A percentile compares a stretch with the other conserved stretches of the same genome.
Conservation (phyloP, 768 basidiomycete genomes). For the Kwoniella sp. region DNA sequence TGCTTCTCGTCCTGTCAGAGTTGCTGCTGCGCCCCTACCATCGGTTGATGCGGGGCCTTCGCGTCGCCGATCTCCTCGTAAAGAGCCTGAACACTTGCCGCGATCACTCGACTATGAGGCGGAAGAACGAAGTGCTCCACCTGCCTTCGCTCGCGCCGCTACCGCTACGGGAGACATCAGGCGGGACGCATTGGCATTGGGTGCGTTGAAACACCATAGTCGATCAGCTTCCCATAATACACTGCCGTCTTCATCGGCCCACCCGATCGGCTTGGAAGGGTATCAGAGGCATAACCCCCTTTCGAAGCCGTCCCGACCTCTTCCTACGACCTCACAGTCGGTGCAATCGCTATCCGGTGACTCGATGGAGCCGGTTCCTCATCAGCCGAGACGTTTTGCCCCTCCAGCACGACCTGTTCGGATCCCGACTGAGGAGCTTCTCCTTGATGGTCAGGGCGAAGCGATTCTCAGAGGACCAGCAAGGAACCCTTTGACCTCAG, state of each 20-base stretch:
- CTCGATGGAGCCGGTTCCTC: background rate
- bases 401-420: slow-evolving; percentile 25
- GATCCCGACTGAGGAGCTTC: slow-evolving; percentile 12
- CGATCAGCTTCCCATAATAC: slow-evolving; percentile 40
- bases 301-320: slow-evolving; percentile 19
- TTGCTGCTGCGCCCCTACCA: slow-evolving; percentile 2
- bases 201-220: slow-evolving; percentile 8
- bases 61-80: slow-evolving; percentile 13
- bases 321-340: slow-evolving; percentile 13
- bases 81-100: slow-evolving; percentile 5
- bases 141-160: slow-evolving; percentile 9
- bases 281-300: slow-evolving; percentile 7
- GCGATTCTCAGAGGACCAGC: slow-evolving; percentile 7
- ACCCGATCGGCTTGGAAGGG: background rate
- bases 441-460: background rate
- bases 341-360: slow-evolving; percentile 19
- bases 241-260: slow-evolving; percentile 19
- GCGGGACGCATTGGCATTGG: background rate
- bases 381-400: slow-evolving; percentile 20
- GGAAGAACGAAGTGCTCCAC: background rate
- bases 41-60: slow-evolving; percentile 17
- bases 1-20: slow-evolving; percentile 16
- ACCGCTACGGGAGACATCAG: background rate
- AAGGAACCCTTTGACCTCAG: slow-evolving; percentile 6
- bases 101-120: background rate